phyloP scores from a whole-genome alignment of 768 basidiomycete species.

The Mycena albidolilacea region DNA sequence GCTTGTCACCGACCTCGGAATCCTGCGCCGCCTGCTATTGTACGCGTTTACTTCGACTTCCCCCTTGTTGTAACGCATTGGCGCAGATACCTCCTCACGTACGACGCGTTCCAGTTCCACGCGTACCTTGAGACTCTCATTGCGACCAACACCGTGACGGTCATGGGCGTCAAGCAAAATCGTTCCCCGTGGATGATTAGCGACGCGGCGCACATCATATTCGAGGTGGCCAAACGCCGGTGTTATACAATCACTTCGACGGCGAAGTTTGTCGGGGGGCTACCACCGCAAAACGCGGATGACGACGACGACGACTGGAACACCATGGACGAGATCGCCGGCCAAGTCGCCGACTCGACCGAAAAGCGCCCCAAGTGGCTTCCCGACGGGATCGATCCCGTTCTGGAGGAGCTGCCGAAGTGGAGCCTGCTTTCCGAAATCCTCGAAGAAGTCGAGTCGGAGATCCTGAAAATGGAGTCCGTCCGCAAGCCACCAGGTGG shows the following conservation, averaged over 20 bases:
- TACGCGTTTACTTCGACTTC: conserved; percentile 52
- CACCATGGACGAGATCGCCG: conserved; percentile 75
- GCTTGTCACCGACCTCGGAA: conserved; percentile 89
- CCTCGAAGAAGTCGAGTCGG: conserved; percentile 88
- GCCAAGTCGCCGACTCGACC: conserved; percentile 44
- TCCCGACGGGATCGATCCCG: conserved; percentile 84
- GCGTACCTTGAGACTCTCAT: conserved; percentile 92
- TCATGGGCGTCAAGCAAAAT: conserved; percentile 73
- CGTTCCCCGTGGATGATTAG: conserved; percentile 93
- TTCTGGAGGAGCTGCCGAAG: conserved; percentile 95
- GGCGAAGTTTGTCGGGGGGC: conserved; percentile 43
- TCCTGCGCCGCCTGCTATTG: conserved; percentile 86
- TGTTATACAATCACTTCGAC: conserved; percentile 72
- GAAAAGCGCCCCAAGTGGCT: conserved; percentile 69
- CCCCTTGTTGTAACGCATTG: not conserved
- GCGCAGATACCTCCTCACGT: conserved; percentile 85
- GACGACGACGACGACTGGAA: conserved; percentile 85
- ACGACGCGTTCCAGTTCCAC: conserved; percentile 93
- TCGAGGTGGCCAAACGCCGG: conserved; percentile 83
- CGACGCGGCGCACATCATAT: conserved; percentile 91
- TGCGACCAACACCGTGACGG: conserved; percentile 64
- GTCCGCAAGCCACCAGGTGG: conserved; percentile 43
- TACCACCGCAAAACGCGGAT: conserved; percentile 57
- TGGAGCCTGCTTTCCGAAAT: conserved; percentile 91
- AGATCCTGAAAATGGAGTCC: conserved; percentile 77